Base-by-base conservation (phyloP, 108 stramenopile species). In the Stephanodiscus minutulus region DNA sequence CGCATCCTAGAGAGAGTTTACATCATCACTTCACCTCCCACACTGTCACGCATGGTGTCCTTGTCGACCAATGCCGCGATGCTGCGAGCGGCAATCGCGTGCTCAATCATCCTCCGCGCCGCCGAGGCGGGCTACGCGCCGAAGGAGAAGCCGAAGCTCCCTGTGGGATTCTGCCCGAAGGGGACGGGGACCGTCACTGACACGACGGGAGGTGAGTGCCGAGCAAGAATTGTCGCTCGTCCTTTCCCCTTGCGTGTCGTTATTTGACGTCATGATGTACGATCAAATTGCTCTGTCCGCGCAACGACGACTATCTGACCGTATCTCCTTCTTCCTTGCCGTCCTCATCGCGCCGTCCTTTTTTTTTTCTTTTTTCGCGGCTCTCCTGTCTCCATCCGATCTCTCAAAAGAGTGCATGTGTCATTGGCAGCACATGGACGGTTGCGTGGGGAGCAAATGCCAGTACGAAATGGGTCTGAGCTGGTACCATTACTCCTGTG, bases 341-440 rank as follows among this genome's bases (percentile, higher is more conserved):
- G 2, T 48, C 18, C 15, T 1, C 47, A 48, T 48, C 47, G n/a
- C n/a, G n/a, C n/a, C n/a, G n/a, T 48, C 15, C 15, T 2, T 1
- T 48, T 48, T 18, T 48, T 48, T 20, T 17, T 52, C n/a, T 20
- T 52, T 18, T 18, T 1, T 24, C 22, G 22, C 31, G 31, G 5
- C 5, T 4, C 31, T 33, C 5, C 31, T 33, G 31, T 20, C 50
- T 20, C 22, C 50, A 48, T 48, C n/a, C 47, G n/a, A 68, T 67
- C 24, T 28, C 12, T 25, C 47, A n/a, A 46, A 73, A 85, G 92
- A 93, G 71, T 93, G 92, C 88, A 93, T 93, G 88, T 93, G 92
- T 76, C 78, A 89, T 67, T 91, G 89, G 89, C 88, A 93, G 73
- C 84, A 87, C 66, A 85, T 85, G 57, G 79, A 87, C 64, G 89